Base-by-base conservation (phyloP, 805 yeast genomes). In the Spathaspora arborariae region DNA sequence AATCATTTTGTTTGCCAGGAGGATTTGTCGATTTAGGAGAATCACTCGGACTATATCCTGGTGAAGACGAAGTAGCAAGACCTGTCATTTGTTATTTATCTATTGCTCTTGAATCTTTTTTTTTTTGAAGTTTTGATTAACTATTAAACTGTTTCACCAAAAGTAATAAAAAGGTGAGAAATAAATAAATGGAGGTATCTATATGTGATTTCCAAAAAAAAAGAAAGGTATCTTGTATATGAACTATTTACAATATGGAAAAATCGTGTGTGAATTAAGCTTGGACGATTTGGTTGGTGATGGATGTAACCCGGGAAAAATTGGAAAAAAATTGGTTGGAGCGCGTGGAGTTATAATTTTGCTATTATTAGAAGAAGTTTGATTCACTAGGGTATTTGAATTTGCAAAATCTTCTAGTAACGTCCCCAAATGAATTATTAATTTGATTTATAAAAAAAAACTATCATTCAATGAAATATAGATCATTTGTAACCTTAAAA, bases 1-100 rank as follows among this genome's bases (percentile, higher is more conserved):
- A 68, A 49, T 68, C 74, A 41, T 63, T 47, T 10, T 60, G 51
- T 39, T 48, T 48, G 13, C 8, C 27, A 24, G 48, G 30, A 8
- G 51, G 45, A 1, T 6, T 20, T 19, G 36, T 13, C 39, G 39
- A 19, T 13, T 18, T 30, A 15, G 35, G 4, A 30, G 35, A 8
- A 13, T 30, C 35, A 30, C 35, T 30, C 35, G 35, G 35, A 30
- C 35, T 30, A 30, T 9, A 30, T 13, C 35, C 35, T 7, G 35
- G 35, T n/a, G 33, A 10, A 27, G 33, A 7, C 6, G 35, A 30
- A 30, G 15, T 30, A 15, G 35, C 35, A 30, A 30, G 35, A 13
- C 35, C 35, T 8, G 35, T 30, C 35, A 30, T 30, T 13, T 10
- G 11, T 13, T 24, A 24, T 30, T 5, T 30, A 13, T 30, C 3